These are phyloP conservation scores for Zopfochytrium polystomum DNA, from an alignment of 371 early-diverging fungal species.

Conservation along the genomic window DNA sequence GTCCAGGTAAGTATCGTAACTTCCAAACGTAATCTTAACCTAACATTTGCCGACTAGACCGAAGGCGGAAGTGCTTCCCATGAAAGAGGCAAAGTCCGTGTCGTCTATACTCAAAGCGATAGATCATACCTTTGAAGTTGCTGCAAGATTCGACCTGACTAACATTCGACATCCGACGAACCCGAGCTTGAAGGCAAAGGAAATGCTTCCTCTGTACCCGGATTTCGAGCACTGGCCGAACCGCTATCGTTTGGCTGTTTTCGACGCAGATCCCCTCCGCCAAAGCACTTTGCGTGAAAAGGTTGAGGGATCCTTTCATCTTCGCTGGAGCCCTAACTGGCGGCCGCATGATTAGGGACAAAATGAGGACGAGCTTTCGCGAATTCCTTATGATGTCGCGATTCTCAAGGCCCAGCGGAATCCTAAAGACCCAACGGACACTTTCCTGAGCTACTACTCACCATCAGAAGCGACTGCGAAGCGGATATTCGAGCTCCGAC, in stretches of 20 bases:
- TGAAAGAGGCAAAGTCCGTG: no score
- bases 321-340: neutral
- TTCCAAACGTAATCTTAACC: no score
- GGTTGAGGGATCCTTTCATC: neutral
- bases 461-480: no score
- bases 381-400: slow-evolving; percentile 20
- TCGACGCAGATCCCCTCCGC: slow-evolving; percentile 67
- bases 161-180: slow-evolving; percentile 71
- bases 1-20: no score
- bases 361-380: neutral
- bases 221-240: slow-evolving; percentile 67
- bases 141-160: slow-evolving; percentile 45
- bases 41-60: no score
- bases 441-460: slow-evolving; percentile 29
- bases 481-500: slow-evolving; percentile 14
- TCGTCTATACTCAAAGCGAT: no score
- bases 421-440: slow-evolving; percentile 20
- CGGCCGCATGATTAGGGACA: neutral
- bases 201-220: slow-evolving; percentile 73
- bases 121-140: slow-evolving; percentile 65
- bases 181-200: slow-evolving; percentile 63
- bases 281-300: slow-evolving; percentile 18
- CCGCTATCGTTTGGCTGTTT: slow-evolving; percentile 65
- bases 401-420: slow-evolving; percentile 25
- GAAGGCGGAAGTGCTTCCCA: no score